Percentiles rank a stretch among this genome's conserved stretches.
phyloP scores from a whole-genome alignment of 1,284 basidiomycete species.

The Puccinia horiana region DNA sequence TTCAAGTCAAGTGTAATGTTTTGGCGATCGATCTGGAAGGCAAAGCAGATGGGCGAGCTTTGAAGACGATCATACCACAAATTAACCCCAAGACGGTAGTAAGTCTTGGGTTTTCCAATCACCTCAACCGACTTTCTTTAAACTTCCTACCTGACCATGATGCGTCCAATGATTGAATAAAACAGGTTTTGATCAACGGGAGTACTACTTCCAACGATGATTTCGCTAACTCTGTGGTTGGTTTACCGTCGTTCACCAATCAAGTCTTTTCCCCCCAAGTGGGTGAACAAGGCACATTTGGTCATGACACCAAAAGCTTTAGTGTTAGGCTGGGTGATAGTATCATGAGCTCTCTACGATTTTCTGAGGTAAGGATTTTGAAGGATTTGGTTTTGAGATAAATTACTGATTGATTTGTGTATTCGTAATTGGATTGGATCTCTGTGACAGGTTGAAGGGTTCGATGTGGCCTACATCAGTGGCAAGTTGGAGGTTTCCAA shows the following conservation, averaged over 20 bases:
- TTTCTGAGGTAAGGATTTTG: slow-evolving; percentile 71
- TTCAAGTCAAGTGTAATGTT: slow-evolving; percentile 79
- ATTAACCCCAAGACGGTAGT: slow-evolving; percentile 94
- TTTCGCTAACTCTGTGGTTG: slow-evolving; percentile 75
- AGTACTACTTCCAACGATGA: slow-evolving; percentile 68
- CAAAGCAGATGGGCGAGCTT: slow-evolving; percentile 88
- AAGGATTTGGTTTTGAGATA: background rate
- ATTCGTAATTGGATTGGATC: background rate
- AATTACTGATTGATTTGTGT: background rate
- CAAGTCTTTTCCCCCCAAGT: slow-evolving; percentile 79
- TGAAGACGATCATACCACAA: slow-evolving; percentile 94
- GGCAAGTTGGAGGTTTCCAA: slow-evolving; percentile 79
- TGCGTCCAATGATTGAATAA: background rate
- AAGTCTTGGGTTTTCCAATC: slow-evolving; percentile 53
- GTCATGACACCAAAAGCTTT: slow-evolving; percentile 91
- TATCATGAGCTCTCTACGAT: slow-evolving; percentile 73
- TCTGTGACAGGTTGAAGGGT: slow-evolving; percentile 80
- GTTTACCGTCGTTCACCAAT: slow-evolving; percentile 80
- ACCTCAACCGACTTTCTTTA: slow-evolving; percentile 50
- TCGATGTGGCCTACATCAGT: slow-evolving; percentile 86
- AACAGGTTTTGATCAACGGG: slow-evolving; percentile 82
- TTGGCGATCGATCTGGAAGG: slow-evolving; percentile 95
- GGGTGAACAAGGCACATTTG: slow-evolving; percentile 79
- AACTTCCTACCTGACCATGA: background rate
- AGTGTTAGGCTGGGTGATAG: slow-evolving; percentile 90